Evolutionary conservation across 2,329 filamentous ascomycete species (phyloP).

Genomic region (Colletotrichum sp.): DNA sequence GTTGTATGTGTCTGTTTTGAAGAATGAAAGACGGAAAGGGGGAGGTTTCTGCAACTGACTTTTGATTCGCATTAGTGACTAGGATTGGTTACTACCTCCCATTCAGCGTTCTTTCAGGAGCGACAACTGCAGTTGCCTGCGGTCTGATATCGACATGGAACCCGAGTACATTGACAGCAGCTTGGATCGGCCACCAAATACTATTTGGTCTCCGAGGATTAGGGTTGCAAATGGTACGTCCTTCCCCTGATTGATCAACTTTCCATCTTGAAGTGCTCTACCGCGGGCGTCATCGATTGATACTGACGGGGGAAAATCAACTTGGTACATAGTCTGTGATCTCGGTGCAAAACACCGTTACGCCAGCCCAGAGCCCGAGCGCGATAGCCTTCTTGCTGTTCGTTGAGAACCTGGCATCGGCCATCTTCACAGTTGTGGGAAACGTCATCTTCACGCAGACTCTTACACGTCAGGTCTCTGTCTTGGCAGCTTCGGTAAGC

Average conservation of each 20-base stretch:
- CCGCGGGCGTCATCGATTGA: accelerated
- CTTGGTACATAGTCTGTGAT: neutral
- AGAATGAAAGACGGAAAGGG: neutral
- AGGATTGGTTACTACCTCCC: neutral
- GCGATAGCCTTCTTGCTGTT: neutral
- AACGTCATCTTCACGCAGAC: neutral
- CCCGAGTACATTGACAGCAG: neutral
- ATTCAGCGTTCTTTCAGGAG: neutral
- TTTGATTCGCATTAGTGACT: neutral
- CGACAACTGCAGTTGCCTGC: neutral
- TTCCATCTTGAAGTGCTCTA: no score
- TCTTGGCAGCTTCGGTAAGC: neutral
- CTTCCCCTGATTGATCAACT: accelerated
- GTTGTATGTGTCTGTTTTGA: neutral
- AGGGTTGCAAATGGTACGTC: neutral
- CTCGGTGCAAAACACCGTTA: neutral
- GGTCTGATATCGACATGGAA: neutral
- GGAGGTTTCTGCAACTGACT: no score
- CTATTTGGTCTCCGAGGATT: neutral
- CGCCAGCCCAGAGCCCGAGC: neutral
- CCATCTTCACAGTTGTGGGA: neutral
- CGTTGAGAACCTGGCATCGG: neutral
- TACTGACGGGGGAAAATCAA: neutral
- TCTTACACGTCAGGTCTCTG: neutral
- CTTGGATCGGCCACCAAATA: neutral